These are phyloP conservation scores for Otatea glauca DNA, from an alignment of 176 grass and related monocot species.

Conservation along the genomic window DNA sequence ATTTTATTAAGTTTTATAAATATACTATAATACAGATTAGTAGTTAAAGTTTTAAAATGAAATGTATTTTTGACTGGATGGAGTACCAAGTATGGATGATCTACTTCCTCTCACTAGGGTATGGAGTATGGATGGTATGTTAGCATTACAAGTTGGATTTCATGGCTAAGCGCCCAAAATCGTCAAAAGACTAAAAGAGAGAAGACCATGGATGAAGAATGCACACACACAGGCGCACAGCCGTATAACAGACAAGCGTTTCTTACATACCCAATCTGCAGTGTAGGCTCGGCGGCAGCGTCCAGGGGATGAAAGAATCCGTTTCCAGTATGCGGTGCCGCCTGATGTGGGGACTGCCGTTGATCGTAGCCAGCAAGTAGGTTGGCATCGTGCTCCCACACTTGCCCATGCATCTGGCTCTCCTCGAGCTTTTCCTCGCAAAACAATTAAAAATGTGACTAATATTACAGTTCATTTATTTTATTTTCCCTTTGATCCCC, in stretches of 20 bases:
- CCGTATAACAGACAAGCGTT: not conserved
- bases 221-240: not conserved
- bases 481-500: not conserved
- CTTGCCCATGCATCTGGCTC: constrained; percentile 61
- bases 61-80: too few species aligned
- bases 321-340: constrained; percentile 55
- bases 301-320: constrained; percentile 86
- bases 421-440: constrained; percentile 72
- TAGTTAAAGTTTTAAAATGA: too few species aligned
- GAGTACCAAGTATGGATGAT: not conserved
- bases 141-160: not conserved
- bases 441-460: constrained; percentile 12
- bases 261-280: constrained; percentile 76
- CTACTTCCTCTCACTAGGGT: not conserved
- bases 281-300: constrained; percentile 63
- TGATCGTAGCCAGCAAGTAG: constrained; percentile 61
- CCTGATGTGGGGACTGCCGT: constrained; percentile 62
- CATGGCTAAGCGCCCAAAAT: not conserved
- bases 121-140: not conserved
- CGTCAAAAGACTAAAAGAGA: not conserved
- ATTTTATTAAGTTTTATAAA: too few species aligned
- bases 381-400: constrained; percentile 74
- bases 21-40: too few species aligned
- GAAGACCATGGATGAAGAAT: not conserved
- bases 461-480: not conserved